Evolutionary conservation across 1,284 basidiomycete genomes (phyloP).

Genomic region (Tremellales sp.): DNA sequence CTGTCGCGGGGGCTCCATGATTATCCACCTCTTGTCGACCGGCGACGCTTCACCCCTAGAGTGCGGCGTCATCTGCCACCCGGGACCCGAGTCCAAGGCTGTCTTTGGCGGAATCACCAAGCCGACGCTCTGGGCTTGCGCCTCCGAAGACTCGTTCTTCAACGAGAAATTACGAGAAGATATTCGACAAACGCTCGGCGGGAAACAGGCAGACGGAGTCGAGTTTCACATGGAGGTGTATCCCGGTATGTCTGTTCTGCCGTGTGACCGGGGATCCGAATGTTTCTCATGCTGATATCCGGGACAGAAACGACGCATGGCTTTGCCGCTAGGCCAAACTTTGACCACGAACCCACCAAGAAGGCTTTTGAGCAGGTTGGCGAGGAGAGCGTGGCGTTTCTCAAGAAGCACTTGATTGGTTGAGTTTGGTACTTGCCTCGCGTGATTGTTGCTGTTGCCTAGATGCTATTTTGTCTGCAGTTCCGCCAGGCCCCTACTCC

Average conservation of each 20-base stretch:
- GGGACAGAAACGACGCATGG: slow-evolving; percentile 59
- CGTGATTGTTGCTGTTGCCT: neutral
- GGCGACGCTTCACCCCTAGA: slow-evolving; percentile 44
- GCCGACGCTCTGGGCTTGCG: slow-evolving; percentile 57
- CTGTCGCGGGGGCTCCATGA: slow-evolving; percentile 57
- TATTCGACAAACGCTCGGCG: slow-evolving; percentile 52
- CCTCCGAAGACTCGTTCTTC: slow-evolving; percentile 59
- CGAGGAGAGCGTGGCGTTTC: slow-evolving; percentile 50
- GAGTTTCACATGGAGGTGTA: slow-evolving; percentile 59
- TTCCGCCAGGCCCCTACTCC: neutral
- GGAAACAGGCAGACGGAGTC: slow-evolving; percentile 3
- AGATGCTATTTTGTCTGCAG: neutral
- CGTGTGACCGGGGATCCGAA: neutral
- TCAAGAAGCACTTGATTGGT: slow-evolving; percentile 35
- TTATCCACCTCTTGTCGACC: slow-evolving; percentile 28
- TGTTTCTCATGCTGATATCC: slow-evolving; percentile 1
- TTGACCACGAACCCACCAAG: slow-evolving; percentile 52
- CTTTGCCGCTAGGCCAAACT: slow-evolving; percentile 56
- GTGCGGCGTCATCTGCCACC: slow-evolving; percentile 59
- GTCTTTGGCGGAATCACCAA: slow-evolving; percentile 53
- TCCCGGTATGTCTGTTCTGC: slow-evolving; percentile 49
- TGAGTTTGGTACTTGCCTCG: no score
- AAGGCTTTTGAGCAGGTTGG: slow-evolving; percentile 55
- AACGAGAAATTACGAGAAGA: slow-evolving; percentile 46
- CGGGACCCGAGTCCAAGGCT: slow-evolving; percentile 49